Percentiles rank a stretch among this genome's conserved stretches.
Evolutionary conservation across 78 protist species (phyloP).

Genomic region (Dictyostelium intermedium): DNA sequence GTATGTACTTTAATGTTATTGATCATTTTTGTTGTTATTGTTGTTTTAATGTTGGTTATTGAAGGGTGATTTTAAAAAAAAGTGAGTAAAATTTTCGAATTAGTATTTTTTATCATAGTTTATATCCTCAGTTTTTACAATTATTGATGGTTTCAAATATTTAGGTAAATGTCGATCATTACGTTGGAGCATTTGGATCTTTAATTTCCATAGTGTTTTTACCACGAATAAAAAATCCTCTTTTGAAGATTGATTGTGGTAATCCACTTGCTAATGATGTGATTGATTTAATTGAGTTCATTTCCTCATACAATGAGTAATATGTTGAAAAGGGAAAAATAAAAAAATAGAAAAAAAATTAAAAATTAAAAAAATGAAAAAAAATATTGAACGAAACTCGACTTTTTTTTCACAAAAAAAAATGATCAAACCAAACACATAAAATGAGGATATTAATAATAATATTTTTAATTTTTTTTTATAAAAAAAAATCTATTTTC

Average conservation of each 20-base stretch:
- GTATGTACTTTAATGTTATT: conserved; percentile 21
- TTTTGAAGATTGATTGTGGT: conserved; percentile 20
- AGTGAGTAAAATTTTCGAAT: not conserved
- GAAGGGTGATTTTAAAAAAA: not conserved
- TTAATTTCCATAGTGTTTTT: not conserved
- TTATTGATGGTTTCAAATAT: not conserved
- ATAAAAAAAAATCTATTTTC: no score
- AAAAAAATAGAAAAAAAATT: not conserved
- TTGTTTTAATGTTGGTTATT: not conserved
- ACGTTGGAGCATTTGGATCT: conserved; percentile 80
- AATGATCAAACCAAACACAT: not conserved
- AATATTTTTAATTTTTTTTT: not conserved
- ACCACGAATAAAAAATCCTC: conserved; percentile 13
- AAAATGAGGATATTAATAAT: not conserved
- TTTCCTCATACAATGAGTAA: not conserved
- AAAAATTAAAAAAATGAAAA: not conserved
- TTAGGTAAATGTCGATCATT: not conserved
- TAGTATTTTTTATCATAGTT: not conserved
- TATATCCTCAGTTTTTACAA: not conserved
- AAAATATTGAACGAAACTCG: not conserved
- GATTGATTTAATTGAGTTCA: not conserved
- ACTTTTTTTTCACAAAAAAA: not conserved
- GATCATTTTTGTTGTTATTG: not conserved
- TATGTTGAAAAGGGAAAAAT: not conserved
- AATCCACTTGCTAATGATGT: not conserved